phyloP scores from a whole-genome alignment of 352 stramenopile species.

The Blastocystis sp. region DNA sequence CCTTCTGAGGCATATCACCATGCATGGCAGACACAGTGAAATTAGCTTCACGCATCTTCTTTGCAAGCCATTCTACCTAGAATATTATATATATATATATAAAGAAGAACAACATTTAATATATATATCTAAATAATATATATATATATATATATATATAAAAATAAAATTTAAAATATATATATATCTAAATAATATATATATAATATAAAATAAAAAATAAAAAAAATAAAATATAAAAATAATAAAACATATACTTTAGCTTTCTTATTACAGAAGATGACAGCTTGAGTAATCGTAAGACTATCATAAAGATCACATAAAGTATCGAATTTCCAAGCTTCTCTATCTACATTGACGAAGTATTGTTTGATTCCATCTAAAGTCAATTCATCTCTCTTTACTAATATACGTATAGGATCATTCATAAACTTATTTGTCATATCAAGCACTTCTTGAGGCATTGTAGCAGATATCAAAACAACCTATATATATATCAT shows the following conservation, averaged over 20 bases:
- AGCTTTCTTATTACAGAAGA: conserved; percentile 92
- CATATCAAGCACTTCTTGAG: conserved; percentile 76
- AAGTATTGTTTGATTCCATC: conserved; percentile 95
- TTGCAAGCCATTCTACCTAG: conserved; percentile 71
- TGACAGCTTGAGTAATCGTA: conserved; percentile 93
- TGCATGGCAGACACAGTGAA: conserved; percentile 91
- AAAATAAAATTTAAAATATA: too few species aligned
- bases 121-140: neutral
- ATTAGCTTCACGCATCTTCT: conserved; percentile 80
- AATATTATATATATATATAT: neutral
- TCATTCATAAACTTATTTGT: conserved; percentile 92
- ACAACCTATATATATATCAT: conserved; percentile 72
- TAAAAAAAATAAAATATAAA: too few species aligned
- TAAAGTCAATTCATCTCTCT: conserved; percentile 82
- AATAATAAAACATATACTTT: conserved; percentile 54
- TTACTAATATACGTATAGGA: conserved; percentile 79
- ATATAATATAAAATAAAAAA: too few species aligned
- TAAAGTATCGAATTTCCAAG: conserved; percentile 96
- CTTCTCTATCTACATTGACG: conserved; percentile 84
- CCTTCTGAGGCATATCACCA: conserved; percentile 79
- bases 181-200: too few species aligned
- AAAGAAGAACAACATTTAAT: neutral
- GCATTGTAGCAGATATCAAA: conserved; percentile 72
- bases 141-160: too few species aligned
- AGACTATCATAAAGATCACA: conserved; percentile 93